Evolutionary conservation across 345 rosid species (phyloP).

Genomic region (Crucihimalaya himalaica): DNA sequence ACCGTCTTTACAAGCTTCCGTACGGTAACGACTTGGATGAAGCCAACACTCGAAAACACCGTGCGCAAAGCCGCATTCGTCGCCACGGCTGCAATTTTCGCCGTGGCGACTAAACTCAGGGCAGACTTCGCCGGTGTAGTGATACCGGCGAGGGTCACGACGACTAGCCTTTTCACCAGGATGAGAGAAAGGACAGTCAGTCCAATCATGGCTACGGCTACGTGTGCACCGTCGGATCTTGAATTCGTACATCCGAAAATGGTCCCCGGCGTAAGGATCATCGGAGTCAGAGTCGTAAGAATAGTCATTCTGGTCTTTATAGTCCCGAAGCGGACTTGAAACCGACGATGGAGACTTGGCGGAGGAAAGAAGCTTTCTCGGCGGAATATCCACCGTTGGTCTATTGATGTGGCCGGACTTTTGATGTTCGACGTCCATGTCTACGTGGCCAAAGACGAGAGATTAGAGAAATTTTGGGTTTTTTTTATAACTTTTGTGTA

Average conservation of each 20-base stretch:
- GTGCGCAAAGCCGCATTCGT: conserved; percentile 66
- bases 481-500: not conserved
- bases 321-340: conserved; percentile 25
- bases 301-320: conserved; percentile 25
- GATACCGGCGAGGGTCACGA: conserved; percentile 68
- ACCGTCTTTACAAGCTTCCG: conserved; percentile 76
- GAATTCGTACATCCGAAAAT: conserved; percentile 92
- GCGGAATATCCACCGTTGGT: conserved; percentile 59
- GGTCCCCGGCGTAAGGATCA: conserved; percentile 73
- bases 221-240: conserved; percentile 88
- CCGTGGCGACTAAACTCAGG: conserved; percentile 65
- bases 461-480: not conserved
- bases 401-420: conserved; percentile 40
- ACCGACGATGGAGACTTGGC: conserved; percentile 8
- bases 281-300: conserved; percentile 44
- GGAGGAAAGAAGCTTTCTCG: conserved; percentile 55
- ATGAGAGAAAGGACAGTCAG: conserved; percentile 91
- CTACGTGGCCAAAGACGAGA: conserved; percentile 12
- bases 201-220: conserved; percentile 97
- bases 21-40: conserved; percentile 67
- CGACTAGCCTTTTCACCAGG: conserved; percentile 90
- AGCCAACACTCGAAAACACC: conserved; percentile 88
- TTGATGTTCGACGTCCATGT: conserved; percentile 59
- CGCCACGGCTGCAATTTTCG: conserved; percentile 63
- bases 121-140: conserved; percentile 70